A percentile compares a stretch with the other conserved stretches of the same genome.
phyloP scores from a whole-genome alignment of 257 asterid species.

The Solanum ossicruentum region DNA sequence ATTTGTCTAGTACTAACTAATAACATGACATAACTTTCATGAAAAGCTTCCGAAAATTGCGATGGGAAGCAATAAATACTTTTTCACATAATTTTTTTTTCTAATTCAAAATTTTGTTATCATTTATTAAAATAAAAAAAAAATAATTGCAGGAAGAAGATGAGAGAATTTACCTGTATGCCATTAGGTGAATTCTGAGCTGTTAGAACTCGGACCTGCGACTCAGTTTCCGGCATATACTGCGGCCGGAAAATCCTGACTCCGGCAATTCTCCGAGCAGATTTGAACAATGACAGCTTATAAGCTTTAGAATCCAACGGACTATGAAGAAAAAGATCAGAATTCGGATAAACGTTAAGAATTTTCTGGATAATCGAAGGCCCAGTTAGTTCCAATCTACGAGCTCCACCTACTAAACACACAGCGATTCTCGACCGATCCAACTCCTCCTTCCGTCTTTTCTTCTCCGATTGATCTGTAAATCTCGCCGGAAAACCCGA shows the following conservation, averaged over 20 bases:
- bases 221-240: conserved; percentile 45
- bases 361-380: conserved; percentile 70
- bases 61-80: background rate
- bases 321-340: conserved; percentile 75
- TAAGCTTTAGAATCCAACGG: conserved; percentile 70
- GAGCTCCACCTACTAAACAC: conserved; percentile 94
- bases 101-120: too few species aligned
- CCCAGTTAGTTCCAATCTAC: conserved; percentile 91
- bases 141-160: background rate
- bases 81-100: background rate
- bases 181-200: conserved; percentile 79
- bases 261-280: conserved; percentile 66
- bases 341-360: conserved; percentile 42
- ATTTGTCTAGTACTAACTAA: background rate
- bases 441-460: background rate
- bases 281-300: conserved; percentile 48
- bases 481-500: background rate
- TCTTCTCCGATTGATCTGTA: background rate
- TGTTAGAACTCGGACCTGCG: conserved; percentile 57
- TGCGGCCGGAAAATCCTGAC: conserved; percentile 57
- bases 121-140: background rate
- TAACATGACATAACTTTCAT: background rate
- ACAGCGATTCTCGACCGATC: conserved; percentile 63
- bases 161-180: conserved; percentile 47
- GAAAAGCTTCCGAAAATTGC: background rate